Conservation (phyloP, 1,284 basidiomycete genomes). For the Tausonia pullulans region DNA sequence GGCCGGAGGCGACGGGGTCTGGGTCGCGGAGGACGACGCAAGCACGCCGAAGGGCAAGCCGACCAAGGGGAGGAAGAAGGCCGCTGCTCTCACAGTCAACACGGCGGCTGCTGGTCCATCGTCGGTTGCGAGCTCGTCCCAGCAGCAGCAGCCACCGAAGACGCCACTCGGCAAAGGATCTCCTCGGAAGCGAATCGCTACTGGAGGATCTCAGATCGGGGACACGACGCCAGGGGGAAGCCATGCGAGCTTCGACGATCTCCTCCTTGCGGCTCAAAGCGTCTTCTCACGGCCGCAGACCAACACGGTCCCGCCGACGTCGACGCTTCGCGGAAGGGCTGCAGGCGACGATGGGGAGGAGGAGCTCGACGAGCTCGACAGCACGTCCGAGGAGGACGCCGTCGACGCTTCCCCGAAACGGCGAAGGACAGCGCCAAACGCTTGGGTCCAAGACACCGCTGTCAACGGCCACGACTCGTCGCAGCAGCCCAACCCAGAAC, state of each 20-base stretch:
- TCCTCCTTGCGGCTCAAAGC: conserved; percentile 5
- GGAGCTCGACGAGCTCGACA: not conserved
- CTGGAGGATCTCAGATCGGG: too few species aligned
- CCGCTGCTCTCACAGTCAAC: not conserved
- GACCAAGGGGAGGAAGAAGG: not conserved
- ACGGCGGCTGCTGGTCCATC: too few species aligned
- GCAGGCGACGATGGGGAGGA: conserved; percentile 1
- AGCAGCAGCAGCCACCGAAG: too few species aligned
- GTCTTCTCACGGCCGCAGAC: not conserved
- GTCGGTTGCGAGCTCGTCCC: too few species aligned
- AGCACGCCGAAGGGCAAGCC: too few species aligned
- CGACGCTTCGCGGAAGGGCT: not conserved
- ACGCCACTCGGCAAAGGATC: too few species aligned
- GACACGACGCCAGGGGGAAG: conserved; percentile 6
- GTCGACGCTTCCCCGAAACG: not conserved
- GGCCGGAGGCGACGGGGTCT: too few species aligned
- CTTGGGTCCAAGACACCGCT: too few species aligned
- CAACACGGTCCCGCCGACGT: not conserved
- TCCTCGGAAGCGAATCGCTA: too few species aligned
- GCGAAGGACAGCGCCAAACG: too few species aligned
- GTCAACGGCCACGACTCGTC: too few species aligned
- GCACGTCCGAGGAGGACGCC: not conserved
- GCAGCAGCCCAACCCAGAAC: not conserved
- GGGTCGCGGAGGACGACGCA: not conserved
- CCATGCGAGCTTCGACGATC: conserved; percentile 11